Conservation (phyloP, 2,329 filamentous ascomycete species). For the Penicillium polonicum region DNA sequence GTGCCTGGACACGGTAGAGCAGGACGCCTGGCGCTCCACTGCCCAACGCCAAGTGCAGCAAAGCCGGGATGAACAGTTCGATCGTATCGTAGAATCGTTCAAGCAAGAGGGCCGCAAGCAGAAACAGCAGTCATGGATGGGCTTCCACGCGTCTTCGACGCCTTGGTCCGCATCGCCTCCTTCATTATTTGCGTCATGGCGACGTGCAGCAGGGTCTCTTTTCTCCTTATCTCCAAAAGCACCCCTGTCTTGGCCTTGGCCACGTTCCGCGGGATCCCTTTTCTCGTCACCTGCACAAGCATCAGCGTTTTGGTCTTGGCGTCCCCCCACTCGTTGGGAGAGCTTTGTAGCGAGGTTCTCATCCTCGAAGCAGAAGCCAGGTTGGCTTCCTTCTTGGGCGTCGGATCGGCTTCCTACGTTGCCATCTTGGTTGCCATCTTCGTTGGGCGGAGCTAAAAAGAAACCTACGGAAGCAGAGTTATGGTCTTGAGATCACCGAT, state of each 20-base stretch:
- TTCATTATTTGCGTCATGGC: constrained; percentile 21
- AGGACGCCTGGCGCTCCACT: constrained; percentile 36
- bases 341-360: constrained; percentile 5
- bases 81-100: constrained; percentile 37
- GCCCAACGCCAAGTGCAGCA: constrained; percentile 25
- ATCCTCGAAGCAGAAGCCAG: background rate
- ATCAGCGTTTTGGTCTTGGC: constrained; percentile 17
- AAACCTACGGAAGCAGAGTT: constrained; percentile 18
- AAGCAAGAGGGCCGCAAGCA: constrained; percentile 23
- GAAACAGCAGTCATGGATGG: constrained; percentile 15
- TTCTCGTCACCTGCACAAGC: constrained; percentile 15
- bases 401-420: background rate
- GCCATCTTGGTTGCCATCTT: constrained; percentile 13
- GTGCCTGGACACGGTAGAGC: constrained; percentile 46
- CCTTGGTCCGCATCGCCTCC: constrained; percentile 4
- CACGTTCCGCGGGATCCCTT: background rate
- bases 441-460: constrained; percentile 5
- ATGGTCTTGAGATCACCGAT: constrained; percentile 16
- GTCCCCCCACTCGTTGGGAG: constrained; percentile 9
- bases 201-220: constrained; percentile 6
- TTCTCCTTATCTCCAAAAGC: constrained; percentile 15
- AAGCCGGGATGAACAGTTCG: constrained; percentile 35
- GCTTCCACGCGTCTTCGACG: constrained; percentile 4
- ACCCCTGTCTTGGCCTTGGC: constrained; percentile 9
- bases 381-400: constrained; percentile 11